phyloP scores from a whole-genome alignment of 805 yeast genomes.

The Nakazawaea siamensis region DNA sequence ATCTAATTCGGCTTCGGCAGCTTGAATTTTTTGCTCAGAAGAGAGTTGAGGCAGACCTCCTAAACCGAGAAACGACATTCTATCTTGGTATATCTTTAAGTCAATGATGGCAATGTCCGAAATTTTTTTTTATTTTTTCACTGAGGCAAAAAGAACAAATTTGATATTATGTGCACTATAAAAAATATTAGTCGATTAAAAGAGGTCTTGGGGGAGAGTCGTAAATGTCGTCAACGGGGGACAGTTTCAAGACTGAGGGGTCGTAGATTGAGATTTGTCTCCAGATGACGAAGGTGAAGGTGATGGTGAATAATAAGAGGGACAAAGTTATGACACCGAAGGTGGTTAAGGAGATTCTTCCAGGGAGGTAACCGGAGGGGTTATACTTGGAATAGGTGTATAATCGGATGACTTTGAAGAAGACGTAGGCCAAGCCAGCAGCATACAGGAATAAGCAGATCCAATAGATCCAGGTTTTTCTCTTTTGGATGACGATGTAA shows the following conservation, averaged over 20 bases:
- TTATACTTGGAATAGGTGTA: slow-evolving; percentile 23
- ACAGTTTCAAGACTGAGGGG: no score
- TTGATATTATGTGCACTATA: not conserved
- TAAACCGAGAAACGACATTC: slow-evolving; percentile 67
- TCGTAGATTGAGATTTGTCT: no score
- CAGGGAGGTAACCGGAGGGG: slow-evolving; percentile 30
- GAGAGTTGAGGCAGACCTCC: slow-evolving; percentile 66
- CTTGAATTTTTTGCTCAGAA: slow-evolving; percentile 69
- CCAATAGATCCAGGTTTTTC: slow-evolving; percentile 17
- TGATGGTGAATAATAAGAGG: slow-evolving; percentile 22
- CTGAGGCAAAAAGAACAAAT: not conserved
- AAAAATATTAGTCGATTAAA: not conserved
- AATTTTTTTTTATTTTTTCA: not conserved
- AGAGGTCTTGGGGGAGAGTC: not conserved
- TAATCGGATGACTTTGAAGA: slow-evolving; percentile 30
- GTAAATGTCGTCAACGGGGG: no score
- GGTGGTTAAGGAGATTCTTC: slow-evolving; percentile 29
- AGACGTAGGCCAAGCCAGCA: slow-evolving; percentile 29
- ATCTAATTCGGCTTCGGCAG: slow-evolving; percentile 96
- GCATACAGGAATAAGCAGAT: slow-evolving; percentile 19
- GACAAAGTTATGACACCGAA: slow-evolving; percentile 31
- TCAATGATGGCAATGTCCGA: no score
- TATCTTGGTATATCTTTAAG: slow-evolving; percentile 1
- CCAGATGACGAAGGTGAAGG: slow-evolving; percentile 6
- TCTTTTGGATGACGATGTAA: slow-evolving; percentile 29